These are phyloP conservation scores for Zalerion maritima DNA, from an alignment of 495 filamentous ascomycete species.

Conservation along the genomic window DNA sequence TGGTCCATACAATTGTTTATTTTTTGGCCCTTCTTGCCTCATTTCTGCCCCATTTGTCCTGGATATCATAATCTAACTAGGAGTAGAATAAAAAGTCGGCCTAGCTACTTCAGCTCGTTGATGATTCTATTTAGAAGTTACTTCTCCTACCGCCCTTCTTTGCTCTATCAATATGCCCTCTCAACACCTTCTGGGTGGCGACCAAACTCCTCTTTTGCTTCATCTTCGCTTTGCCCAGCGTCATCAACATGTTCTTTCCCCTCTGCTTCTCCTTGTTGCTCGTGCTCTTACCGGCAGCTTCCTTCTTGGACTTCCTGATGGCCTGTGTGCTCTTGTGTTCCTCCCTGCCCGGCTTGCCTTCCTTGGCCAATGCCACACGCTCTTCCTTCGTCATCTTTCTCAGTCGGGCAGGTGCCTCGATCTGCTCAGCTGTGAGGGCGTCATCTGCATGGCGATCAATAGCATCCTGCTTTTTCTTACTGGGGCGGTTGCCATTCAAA, in stretches of 20 bases:
- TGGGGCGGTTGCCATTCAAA: conserved; percentile 21
- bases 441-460: conserved; percentile 59
- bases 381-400: conserved; percentile 69
- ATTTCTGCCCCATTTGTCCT: too few relatives aligned
- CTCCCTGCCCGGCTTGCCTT: conserved; percentile 53
- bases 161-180: conserved; percentile 64
- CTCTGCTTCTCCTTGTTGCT: conserved; percentile 97
- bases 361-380: conserved; percentile 60
- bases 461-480: conserved; percentile 32
- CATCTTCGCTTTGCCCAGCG: conserved; percentile 77
- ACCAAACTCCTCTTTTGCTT: conserved; percentile 88
- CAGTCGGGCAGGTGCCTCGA: conserved; percentile 58
- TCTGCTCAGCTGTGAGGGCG: conserved; percentile 70
- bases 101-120: too few relatives aligned
- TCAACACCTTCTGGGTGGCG: conserved; percentile 63
- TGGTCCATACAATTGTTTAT: too few relatives aligned
- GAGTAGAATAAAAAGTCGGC: too few relatives aligned
- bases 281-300: conserved; percentile 75
- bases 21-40: too few relatives aligned
- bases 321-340: conserved; percentile 74
- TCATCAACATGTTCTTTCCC: conserved; percentile 98
- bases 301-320: conserved; percentile 68
- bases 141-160: conserved; percentile 75
- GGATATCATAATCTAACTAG: too few relatives aligned
- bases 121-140: too few relatives aligned